Evolutionary conservation across 1,284 basidiomycete species (phyloP).

Genomic region (Naganishia sp.): DNA sequence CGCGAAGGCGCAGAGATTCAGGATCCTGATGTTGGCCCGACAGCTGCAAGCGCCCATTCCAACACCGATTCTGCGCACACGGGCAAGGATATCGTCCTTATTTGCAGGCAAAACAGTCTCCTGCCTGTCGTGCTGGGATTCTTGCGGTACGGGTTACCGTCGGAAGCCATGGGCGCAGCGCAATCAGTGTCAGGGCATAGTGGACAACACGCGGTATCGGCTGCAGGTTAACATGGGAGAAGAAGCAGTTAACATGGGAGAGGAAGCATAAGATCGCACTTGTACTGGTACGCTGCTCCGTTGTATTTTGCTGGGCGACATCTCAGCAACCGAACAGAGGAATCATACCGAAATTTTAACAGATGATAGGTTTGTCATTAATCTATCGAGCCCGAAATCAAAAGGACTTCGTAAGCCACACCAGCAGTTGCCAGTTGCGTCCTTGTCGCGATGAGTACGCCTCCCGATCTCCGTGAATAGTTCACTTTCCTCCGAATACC

Average conservation of each 20-base stretch:
- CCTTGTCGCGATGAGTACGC: no score
- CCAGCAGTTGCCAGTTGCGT: no score
- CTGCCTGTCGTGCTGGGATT: constrained; percentile 49
- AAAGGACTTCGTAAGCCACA: no score
- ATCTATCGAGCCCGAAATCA: no score
- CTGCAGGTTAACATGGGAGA: neutral
- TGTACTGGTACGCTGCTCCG: neutral
- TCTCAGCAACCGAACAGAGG: no score
- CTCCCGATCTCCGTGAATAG: neutral
- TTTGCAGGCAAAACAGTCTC: constrained; percentile 52
- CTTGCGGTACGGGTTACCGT: constrained; percentile 33
- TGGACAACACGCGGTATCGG: no score
- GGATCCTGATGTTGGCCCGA: neutral
- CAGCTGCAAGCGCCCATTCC: neutral
- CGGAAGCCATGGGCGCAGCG: neutral
- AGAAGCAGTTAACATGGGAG: neutral
- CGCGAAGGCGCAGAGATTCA: neutral
- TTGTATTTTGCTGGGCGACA: neutral
- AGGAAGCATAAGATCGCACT: neutral
- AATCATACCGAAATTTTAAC: no score
- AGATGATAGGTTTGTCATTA: no score
- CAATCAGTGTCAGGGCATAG: neutral
- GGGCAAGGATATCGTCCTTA: constrained; percentile 52
- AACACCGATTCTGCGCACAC: constrained; percentile 38
- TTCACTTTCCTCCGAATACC: constrained; percentile 15